phyloP scores from a whole-genome alignment of 306 rosid species.

The Citrullus mucosospermus region DNA sequence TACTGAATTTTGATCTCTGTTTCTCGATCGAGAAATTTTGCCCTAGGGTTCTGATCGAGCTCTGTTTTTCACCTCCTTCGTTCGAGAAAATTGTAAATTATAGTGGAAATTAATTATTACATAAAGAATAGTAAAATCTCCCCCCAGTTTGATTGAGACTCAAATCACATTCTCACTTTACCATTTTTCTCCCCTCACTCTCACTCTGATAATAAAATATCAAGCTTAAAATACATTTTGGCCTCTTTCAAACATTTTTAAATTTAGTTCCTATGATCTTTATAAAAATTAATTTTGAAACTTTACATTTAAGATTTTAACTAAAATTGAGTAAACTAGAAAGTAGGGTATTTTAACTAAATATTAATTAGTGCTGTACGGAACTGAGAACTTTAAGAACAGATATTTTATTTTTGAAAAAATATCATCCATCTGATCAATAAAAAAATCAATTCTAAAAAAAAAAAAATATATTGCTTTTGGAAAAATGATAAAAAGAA shows the following conservation, averaged over 20 bases:
- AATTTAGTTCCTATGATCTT: no score
- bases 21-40: constrained; percentile 2
- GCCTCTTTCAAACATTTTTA: no score
- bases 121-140: neutral
- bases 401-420: neutral
- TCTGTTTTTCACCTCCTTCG: neutral
- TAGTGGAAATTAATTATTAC: neutral
- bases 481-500: neutral
- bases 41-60: neutral
- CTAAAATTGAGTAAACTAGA: no score
- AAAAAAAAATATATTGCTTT: neutral
- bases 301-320: no score
- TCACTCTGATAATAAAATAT: no score
- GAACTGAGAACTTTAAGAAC: neutral
- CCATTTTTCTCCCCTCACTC: neutral
- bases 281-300: no score
- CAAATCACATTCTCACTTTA: neutral
- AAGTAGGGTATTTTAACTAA: no score
- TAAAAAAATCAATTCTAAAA: neutral
- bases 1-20: neutral
- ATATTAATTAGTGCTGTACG: neutral
- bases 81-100: neutral
- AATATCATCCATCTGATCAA: neutral
- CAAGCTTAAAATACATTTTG: no score
- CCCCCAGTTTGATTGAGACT: neutral